phyloP scores from a whole-genome alignment of 352 stramenopile species.

The Pythium aristosporum region DNA sequence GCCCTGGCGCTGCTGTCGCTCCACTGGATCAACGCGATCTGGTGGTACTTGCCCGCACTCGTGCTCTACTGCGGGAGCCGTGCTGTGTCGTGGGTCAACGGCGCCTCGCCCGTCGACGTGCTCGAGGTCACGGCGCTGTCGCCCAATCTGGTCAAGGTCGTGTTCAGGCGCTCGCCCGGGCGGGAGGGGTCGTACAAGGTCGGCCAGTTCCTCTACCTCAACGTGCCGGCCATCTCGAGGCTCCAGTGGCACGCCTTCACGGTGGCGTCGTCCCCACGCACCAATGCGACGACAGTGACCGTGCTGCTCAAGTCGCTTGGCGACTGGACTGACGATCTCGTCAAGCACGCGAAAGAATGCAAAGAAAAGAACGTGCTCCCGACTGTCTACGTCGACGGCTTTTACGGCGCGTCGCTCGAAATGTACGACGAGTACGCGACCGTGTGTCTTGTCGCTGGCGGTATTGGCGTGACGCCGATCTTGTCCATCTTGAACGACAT shows the following conservation, averaged over 20 bases:
- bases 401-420: conserved; percentile 39
- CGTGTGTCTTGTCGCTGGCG: conserved; percentile 35
- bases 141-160: conserved; percentile 37
- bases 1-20: conserved; percentile 37
- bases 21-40: conserved; percentile 37
- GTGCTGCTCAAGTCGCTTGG: conserved; percentile 45
- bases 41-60: conserved; percentile 39
- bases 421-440: conserved; percentile 40
- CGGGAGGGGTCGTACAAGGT: conserved; percentile 29
- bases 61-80: conserved; percentile 42
- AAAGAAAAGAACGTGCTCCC: conserved; percentile 25
- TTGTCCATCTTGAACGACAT: conserved; percentile 46
- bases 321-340: conserved; percentile 35
- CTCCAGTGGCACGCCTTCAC: conserved; percentile 58
- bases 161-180: conserved; percentile 26
- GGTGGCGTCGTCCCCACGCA: conserved; percentile 39
- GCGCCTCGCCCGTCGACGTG: conserved; percentile 31
- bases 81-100: conserved; percentile 29
- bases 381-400: conserved; percentile 44
- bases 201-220: conserved; percentile 52
- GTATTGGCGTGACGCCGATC: conserved; percentile 45
- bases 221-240: conserved; percentile 47
- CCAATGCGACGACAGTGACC: conserved; percentile 29
- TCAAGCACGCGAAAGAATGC: conserved; percentile 39
- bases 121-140: conserved; percentile 24